These are phyloP conservation scores for Coemansia sp. DNA, from an alignment of 192 early-diverging fungal genomes.

Conservation along the genomic window DNA sequence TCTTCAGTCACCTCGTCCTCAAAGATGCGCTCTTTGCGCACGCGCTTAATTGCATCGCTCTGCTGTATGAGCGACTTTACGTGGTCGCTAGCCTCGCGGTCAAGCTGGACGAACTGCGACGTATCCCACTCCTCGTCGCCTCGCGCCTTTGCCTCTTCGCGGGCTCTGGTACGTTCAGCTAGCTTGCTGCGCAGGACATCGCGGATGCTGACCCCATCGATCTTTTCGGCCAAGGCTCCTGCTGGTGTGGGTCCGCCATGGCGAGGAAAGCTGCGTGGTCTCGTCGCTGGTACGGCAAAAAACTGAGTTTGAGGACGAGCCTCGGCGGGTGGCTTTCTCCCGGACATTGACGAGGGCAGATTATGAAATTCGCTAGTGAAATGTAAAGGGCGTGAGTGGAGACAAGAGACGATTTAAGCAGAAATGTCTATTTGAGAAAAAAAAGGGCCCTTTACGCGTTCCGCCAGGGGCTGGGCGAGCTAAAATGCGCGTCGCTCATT, in stretches of 20 bases:
- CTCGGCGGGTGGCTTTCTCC: conserved; percentile 30
- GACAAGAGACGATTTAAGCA: not conserved
- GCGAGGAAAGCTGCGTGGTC: conserved; percentile 4
- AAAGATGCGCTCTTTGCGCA: conserved; percentile 87
- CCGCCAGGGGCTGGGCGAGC: not conserved
- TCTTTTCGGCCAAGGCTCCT: not conserved
- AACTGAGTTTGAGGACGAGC: conserved; percentile 48
- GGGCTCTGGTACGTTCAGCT: conserved; percentile 16
- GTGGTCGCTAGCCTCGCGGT: conserved; percentile 53
- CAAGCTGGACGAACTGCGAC: conserved; percentile 54
- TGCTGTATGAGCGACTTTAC: conserved; percentile 55
- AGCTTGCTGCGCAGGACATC: conserved; percentile 50
- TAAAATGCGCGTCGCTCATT: not conserved
- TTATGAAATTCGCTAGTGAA: not conserved
- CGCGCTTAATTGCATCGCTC: conserved; percentile 70
- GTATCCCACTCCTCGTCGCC: conserved; percentile 51
- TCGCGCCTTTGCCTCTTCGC: conserved; percentile 33
- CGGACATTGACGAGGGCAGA: conserved; percentile 27
- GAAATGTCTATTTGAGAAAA: too few relatives aligned
- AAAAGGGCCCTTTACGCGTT: not conserved
- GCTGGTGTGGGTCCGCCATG: not conserved
- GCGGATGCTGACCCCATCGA: conserved; percentile 34
- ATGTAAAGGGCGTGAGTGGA: not conserved
- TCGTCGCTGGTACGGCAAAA: conserved; percentile 22
- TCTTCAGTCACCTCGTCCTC: conserved; percentile 86